Evolutionary conservation across 192 early-diverging fungal genomes (phyloP), one percentile per base, ranked within the genome.

Genomic region (Chytriomyces sp.): DNA sequence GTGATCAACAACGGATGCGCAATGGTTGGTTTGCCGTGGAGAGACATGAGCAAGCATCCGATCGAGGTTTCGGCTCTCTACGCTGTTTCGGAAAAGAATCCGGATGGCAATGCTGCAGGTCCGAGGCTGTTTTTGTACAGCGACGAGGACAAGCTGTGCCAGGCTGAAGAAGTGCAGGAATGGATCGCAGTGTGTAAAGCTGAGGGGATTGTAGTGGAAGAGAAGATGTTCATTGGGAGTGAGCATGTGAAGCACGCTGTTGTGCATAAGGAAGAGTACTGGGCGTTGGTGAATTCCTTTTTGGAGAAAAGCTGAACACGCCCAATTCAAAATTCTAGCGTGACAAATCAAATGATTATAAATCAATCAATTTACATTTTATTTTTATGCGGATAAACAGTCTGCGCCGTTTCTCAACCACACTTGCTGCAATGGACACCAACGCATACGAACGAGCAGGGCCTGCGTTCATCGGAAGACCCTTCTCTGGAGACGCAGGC

Each of bases 221-320:
- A 69, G 35, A 47, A 26, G 48, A 50, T 53, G 48, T 69, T 69
- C 13, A 7, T 13, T 7, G 49, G 49, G 3, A 69, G 68, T 57
- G 20, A 46, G 23, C 68, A 69, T 0, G 68, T 69, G 8, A 69
- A 50, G 50, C 68, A 69, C 53, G 68, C 68, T 7, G 50, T 69
- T 20, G 26, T 57, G 11, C 53, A 28, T 20, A 18, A 11, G 13
- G 23, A 69, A 53, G 48, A 69, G 26, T 69, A 69, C 45, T 69
- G 68, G 68, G 50, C n/a, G 0, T 23, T 23, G 16, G 68, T 69
- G 24, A 50, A 0, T 2, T 10, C 10, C 7, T 69, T 69, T 5
- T 23, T 69, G 46, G 49, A 20, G 3, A 67, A 67, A 43, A 26
- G 10, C n/a, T 16, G 50, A n/a, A n/a, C n/a, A n/a, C n/a, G n/a